A percentile compares a stretch with the other conserved stretches of the same genome.
These are phyloP conservation scores for Coniochaeta prunicola DNA, from an alignment of 2,329 filamentous ascomycete genomes.

Conservation along the genomic window DNA sequence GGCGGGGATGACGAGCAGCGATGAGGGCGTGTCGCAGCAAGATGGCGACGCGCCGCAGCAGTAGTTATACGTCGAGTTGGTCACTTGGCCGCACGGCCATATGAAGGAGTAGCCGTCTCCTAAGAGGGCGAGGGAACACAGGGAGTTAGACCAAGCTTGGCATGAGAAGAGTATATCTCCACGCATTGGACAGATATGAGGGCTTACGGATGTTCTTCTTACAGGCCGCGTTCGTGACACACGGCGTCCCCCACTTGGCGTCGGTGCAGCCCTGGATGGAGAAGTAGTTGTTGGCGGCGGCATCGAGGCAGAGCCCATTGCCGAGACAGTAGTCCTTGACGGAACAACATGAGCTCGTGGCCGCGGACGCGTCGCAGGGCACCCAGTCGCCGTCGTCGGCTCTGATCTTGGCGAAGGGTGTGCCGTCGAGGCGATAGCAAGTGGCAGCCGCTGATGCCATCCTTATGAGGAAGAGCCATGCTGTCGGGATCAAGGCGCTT, in stretches of 20 bases:
- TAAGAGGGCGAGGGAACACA: not conserved
- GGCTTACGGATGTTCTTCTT: constrained; percentile 4
- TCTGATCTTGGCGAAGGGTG: constrained; percentile 4
- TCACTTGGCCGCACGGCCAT: constrained; percentile 4
- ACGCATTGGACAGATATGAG: not conserved
- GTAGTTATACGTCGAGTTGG: constrained; percentile 6
- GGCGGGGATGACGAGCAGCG: not conserved
- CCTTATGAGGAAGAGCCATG: not conserved
- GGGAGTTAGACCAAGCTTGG: not conserved
- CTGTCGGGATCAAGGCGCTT: not conserved
- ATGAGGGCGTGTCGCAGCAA: constrained; percentile 1
- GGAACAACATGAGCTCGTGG: constrained; percentile 5
- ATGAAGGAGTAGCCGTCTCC: constrained; percentile 5
- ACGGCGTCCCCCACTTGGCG: constrained; percentile 3
- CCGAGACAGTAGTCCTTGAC: constrained; percentile 7
- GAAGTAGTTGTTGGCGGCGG: constrained; percentile 7
- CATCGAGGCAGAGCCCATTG: constrained; percentile 6
- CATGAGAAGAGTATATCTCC: not conserved
- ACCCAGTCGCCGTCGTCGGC: constrained; percentile 7
- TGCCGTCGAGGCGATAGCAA: constrained; percentile 4
- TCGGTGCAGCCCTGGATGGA: constrained; percentile 7
- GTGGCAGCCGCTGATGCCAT: not conserved
- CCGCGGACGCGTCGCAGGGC: constrained; percentile 3
- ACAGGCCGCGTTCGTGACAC: constrained; percentile 1
- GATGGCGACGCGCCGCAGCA: constrained; percentile 5